Evolutionary conservation across 371 early-diverging fungal genomes (phyloP).

Genomic region (Chytridium lagenaria): DNA sequence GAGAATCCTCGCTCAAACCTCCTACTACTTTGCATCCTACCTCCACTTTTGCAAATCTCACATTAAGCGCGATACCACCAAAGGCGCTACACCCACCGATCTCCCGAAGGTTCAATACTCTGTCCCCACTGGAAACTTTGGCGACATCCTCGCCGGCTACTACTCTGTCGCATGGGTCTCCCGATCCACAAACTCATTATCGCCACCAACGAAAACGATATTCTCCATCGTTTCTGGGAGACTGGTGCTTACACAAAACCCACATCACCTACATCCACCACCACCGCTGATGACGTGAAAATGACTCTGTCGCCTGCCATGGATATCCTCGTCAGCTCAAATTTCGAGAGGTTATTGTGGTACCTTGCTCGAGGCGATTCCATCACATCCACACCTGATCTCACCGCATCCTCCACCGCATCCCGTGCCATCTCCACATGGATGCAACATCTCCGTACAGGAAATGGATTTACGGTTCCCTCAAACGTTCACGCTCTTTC

Average conservation of each 20-base stretch:
- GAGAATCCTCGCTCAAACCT: constrained; percentile 92
- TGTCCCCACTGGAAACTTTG: constrained; percentile 99
- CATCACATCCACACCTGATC: constrained; percentile 4
- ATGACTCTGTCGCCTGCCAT: constrained; percentile 93
- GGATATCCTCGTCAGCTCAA: constrained; percentile 95
- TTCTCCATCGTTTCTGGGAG: constrained; percentile 91
- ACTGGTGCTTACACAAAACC: constrained; percentile 77
- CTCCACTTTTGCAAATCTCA: constrained; percentile 49
- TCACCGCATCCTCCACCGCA: constrained; percentile 17
- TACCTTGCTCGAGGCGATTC: constrained; percentile 64
- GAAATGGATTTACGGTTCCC: constrained; percentile 76
- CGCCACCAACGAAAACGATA: constrained; percentile 96
- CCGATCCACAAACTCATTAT: constrained; percentile 81
- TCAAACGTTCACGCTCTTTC: constrained; percentile 68
- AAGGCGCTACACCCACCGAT: constrained; percentile 23
- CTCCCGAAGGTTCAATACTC: constrained; percentile 73
- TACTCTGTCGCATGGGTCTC: constrained; percentile 92
- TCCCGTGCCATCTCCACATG: constrained; percentile 52
- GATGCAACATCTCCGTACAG: constrained; percentile 81
- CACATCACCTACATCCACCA: constrained; percentile 6
- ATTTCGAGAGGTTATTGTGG: constrained; percentile 96
- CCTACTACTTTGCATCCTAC: constrained; percentile 95
- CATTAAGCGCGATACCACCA: neutral
- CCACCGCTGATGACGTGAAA: constrained; percentile 63
- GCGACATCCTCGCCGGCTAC: constrained; percentile 95